Percentiles rank a stretch among this genome's conserved stretches.
Evolutionary conservation across 495 filamentous ascomycete species (phyloP).

Genomic region (Daldinia loculata): DNA sequence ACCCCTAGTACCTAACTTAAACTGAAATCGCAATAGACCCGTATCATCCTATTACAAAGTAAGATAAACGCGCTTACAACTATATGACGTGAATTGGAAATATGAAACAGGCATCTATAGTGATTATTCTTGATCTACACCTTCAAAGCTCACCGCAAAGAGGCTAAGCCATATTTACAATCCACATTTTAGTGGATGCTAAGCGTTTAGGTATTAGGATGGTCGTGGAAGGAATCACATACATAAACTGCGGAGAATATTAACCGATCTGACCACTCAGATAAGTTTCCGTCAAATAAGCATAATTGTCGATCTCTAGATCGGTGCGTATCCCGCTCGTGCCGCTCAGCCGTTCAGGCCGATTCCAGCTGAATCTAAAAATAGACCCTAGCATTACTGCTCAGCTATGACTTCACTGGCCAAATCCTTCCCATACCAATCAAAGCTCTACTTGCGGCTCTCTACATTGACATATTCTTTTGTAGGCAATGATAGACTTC

Average conservation of each 20-base stretch:
- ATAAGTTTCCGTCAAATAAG: conserved; percentile 1
- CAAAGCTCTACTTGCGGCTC: not conserved
- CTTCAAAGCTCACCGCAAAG: not conserved
- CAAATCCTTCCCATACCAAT: not conserved
- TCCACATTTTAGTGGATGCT: not conserved
- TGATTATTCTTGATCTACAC: too few relatives aligned
- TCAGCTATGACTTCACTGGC: conserved; percentile 13
- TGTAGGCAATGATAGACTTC: conserved; percentile 13
- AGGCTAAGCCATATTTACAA: not conserved
- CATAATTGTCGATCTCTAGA: conserved; percentile 12
- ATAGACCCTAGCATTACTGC: not conserved
- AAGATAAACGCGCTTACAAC: not conserved
- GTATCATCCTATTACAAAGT: not conserved
- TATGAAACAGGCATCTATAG: not conserved
- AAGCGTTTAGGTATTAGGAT: not conserved
- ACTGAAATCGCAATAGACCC: not conserved
- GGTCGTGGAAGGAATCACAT: not conserved
- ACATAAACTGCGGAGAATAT: not conserved
- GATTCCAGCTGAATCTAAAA: conserved; percentile 6
- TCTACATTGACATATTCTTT: not conserved
- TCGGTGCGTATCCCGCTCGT: not conserved
- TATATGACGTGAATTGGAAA: not conserved
- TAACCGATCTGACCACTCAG: not conserved
- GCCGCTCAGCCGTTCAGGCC: conserved; percentile 16
- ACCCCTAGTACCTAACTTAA: too few relatives aligned